Conservation (phyloP, 805 yeast species). For the Pichia occidentalis region DNA sequence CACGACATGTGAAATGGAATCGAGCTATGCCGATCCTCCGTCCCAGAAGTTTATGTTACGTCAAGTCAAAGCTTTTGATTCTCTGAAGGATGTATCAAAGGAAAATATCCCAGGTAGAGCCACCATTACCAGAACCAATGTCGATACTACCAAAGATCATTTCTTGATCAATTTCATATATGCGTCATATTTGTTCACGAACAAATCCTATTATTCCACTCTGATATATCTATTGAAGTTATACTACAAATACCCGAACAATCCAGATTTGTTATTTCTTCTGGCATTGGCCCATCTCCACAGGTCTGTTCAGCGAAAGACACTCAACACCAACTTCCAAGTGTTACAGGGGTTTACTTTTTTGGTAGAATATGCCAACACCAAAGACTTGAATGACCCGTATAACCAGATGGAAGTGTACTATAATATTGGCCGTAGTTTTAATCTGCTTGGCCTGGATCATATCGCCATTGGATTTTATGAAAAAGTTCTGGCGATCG, state of each 20-base stretch:
- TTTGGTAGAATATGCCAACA: constrained; percentile 60
- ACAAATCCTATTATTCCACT: constrained; percentile 77
- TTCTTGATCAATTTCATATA: constrained; percentile 60
- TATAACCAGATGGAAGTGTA: constrained; percentile 68
- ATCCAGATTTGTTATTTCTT: constrained; percentile 71
- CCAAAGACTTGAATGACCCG: constrained; percentile 29
- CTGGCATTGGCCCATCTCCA: constrained; percentile 80
- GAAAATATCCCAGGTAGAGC: constrained; percentile 63
- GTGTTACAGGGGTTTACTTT: constrained; percentile 81
- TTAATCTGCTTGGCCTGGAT: constrained; percentile 74
- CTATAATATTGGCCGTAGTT: constrained; percentile 79
- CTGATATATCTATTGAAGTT: constrained; percentile 71
- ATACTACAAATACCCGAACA: constrained; percentile 58
- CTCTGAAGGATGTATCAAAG: constrained; percentile 39
- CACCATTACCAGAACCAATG: constrained; percentile 50
- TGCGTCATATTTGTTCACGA: constrained; percentile 72
- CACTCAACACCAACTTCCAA: constrained; percentile 80
- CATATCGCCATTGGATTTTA: constrained; percentile 71
- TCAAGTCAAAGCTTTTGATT: constrained; percentile 84
- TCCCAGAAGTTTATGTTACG: constrained; percentile 88
- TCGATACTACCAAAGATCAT: constrained; percentile 47
- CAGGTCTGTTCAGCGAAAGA: constrained; percentile 85
- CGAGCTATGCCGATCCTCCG: constrained; percentile 60
- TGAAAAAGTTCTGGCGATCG: constrained; percentile 50
- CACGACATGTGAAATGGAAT: constrained; percentile 20